A percentile compares a stretch with the other conserved stretches of the same genome.
Evolutionary conservation across 2,329 filamentous ascomycete species (phyloP).

Genomic region (Aspergillus pseudoglaucus): DNA sequence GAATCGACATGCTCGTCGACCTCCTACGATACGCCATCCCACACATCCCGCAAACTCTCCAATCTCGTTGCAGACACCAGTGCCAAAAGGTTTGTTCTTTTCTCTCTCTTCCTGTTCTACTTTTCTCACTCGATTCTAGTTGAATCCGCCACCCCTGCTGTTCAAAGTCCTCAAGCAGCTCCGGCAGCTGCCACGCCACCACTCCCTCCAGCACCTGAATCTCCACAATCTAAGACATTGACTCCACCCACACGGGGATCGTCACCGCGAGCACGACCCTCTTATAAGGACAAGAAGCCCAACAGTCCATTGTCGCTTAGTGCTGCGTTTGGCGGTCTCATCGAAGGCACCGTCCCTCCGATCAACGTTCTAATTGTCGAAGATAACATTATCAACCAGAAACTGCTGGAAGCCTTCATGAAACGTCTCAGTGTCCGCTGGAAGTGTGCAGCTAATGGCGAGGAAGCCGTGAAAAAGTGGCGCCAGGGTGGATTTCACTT

Average conservation of each 20-base stretch:
- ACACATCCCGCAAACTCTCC: constrained; percentile 72
- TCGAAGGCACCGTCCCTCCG: constrained; percentile 80
- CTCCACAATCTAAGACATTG: constrained; percentile 28
- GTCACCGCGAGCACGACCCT: constrained; percentile 40
- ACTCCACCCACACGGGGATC: constrained; percentile 36
- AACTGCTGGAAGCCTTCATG: constrained; percentile 89
- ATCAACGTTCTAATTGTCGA: constrained; percentile 98
- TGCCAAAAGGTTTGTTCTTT: constrained; percentile 29
- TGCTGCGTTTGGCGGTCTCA: constrained; percentile 52
- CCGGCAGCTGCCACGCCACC: constrained; percentile 30
- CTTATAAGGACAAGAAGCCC: constrained; percentile 28
- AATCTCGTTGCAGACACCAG: constrained; percentile 52
- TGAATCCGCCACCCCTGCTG: constrained; percentile 23
- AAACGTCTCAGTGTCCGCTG: constrained; percentile 92
- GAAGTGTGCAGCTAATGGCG: constrained; percentile 94
- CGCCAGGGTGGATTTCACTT: constrained; percentile 86
- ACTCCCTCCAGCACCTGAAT: constrained; percentile 27
- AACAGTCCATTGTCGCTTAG: constrained; percentile 21
- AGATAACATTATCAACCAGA: constrained; percentile 96
- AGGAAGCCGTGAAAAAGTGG: constrained; percentile 91
- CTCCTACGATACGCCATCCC: constrained; percentile 60
- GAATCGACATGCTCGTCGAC: constrained; percentile 50
- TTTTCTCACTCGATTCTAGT: constrained; percentile 1
- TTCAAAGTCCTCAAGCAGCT: constrained; percentile 20
- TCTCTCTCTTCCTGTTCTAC: constrained; percentile 15